These are phyloP conservation scores for Trichoderma koningiopsis DNA, from an alignment of 2,329 filamentous ascomycete species.

Conservation along the genomic window DNA sequence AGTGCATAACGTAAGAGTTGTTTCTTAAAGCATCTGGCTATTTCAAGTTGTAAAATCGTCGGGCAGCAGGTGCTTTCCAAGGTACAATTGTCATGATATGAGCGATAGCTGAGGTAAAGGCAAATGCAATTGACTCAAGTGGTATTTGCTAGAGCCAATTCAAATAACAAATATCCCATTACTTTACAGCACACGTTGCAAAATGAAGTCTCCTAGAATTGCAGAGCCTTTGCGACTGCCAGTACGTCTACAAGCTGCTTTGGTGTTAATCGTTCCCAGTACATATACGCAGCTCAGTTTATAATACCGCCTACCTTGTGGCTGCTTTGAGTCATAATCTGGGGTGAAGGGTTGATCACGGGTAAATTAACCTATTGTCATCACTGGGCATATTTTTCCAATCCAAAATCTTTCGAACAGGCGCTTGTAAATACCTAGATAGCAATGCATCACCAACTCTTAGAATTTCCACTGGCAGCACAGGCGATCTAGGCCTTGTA, in stretches of 20 bases:
- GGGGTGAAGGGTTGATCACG: not conserved
- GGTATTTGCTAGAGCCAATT: not conserved
- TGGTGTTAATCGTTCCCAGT: not conserved
- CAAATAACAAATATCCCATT: not conserved
- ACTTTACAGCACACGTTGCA: not conserved
- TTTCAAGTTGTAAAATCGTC: not conserved
- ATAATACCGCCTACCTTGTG: not conserved
- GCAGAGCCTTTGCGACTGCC: not conserved
- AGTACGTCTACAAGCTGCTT: not conserved
- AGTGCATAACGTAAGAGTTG: not conserved
- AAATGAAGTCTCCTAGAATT: not conserved
- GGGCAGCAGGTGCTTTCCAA: not conserved
- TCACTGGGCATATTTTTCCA: rapidly evolving
- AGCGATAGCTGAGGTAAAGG: not conserved
- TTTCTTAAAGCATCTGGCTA: not conserved
- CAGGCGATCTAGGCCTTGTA: not conserved
- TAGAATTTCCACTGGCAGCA: not conserved
- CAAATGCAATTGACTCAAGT: not conserved
- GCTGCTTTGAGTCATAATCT: not conserved
- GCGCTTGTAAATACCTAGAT: not conserved
- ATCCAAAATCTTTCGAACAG: not conserved
- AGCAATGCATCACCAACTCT: not conserved
- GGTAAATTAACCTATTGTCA: not conserved
- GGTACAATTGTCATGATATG: not conserved
- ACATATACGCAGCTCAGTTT: not conserved